phyloP scores from a whole-genome alignment of 371 early-diverging fungal species.

The Dentiscutata heterogama region DNA sequence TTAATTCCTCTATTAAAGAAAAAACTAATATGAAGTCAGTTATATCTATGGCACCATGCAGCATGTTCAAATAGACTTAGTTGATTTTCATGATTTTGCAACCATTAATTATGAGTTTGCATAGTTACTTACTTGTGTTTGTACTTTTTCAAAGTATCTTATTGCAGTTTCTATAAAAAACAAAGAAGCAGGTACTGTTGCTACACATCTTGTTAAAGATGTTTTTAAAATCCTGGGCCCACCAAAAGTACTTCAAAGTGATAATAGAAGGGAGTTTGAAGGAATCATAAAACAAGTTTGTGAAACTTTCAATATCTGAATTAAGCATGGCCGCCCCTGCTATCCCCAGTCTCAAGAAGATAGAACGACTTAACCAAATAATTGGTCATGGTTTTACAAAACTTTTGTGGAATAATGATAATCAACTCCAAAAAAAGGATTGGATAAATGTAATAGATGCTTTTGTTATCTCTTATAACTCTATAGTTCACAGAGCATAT shows the following conservation, averaged over 20 bases:
- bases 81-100: not conserved
- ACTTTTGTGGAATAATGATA: no score
- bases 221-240: not conserved
- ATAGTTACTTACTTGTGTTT: not conserved
- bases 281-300: not conserved
- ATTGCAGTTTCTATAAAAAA: no score
- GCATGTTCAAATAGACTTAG: not conserved
- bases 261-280: conserved; percentile 13
- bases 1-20: no score
- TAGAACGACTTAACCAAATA: not conserved
- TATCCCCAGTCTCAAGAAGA: conserved; percentile 9
- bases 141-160: not conserved
- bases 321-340: conserved; percentile 2
- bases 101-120: not conserved
- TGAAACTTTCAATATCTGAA: not conserved
- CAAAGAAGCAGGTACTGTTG: not conserved
- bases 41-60: no score
- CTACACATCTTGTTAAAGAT: not conserved
- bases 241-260: conserved; percentile 6
- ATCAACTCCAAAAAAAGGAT: no score
- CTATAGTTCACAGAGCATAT: no score
- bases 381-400: not conserved
- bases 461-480: no score
- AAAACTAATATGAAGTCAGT: no score
- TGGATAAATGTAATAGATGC: no score